These are phyloP conservation scores for Nakazawaea sp. DNA, from an alignment of 805 yeast species.

Conservation along the genomic window DNA sequence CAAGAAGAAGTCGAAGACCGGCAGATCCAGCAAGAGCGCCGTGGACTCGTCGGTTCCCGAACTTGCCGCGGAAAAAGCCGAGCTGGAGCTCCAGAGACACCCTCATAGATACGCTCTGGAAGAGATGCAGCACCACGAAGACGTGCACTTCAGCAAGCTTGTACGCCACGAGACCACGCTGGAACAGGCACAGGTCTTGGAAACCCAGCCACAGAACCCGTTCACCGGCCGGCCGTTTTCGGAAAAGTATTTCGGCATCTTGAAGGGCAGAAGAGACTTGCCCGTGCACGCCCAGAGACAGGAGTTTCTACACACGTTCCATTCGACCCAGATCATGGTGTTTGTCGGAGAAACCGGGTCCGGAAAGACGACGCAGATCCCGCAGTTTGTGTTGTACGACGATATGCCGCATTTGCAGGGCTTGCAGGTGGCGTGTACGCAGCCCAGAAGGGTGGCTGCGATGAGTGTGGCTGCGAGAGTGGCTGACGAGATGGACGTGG, in stretches of 20 bases:
- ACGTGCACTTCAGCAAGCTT: conserved; percentile 53
- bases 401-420: conserved; percentile 86
- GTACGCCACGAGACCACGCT: conserved; percentile 63
- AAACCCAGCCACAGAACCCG: conserved; percentile 59
- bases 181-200: conserved; percentile 50
- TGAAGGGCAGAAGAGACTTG: conserved; percentile 72
- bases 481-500: conserved; percentile 95
- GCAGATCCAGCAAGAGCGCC: conserved; percentile 16
- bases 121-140: conserved; percentile 48
- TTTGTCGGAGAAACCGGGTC: conserved; percentile 99
- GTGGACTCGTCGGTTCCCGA: conserved; percentile 52
- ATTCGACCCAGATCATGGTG: conserved; percentile 88
- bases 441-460: conserved; percentile 97
- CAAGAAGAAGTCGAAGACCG: conserved; percentile 38
- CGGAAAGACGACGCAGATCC: conserved; percentile 97
- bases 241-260: conserved; percentile 67
- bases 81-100: conserved; percentile 40
- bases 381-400: conserved; percentile 89
- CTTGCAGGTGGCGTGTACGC: conserved; percentile 90
- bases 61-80: conserved; percentile 61
- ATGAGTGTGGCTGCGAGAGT: conserved; percentile 98
- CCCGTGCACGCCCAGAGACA: conserved; percentile 94
- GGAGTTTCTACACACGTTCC: conserved; percentile 81
- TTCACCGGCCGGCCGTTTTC: conserved; percentile 67
- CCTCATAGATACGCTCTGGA: conserved; percentile 34